A percentile compares a stretch with the other conserved stretches of the same genome.
These are phyloP conservation scores for Globisporangium canariense DNA, from an alignment of 352 stramenopile genomes.

Conservation along the genomic window DNA sequence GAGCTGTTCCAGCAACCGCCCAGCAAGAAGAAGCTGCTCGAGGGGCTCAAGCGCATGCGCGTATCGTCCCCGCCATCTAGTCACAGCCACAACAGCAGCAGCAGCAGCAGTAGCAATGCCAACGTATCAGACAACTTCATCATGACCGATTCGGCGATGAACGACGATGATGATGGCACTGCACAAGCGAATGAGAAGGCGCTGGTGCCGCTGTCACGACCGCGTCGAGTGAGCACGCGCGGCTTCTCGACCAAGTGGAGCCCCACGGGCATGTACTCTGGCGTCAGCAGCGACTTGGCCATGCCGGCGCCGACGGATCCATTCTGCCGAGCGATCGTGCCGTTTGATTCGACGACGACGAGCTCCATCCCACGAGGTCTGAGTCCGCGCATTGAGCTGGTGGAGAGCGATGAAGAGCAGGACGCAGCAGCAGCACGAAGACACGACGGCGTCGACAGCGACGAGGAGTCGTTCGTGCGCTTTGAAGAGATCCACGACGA, in stretches of 20 bases:
- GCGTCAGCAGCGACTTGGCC: conserved; percentile 11
- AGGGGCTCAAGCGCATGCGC: conserved; percentile 72
- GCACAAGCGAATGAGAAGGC: neutral
- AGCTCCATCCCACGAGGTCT: conserved; percentile 22
- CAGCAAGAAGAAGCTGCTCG: conserved; percentile 34
- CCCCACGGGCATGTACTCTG: conserved; percentile 1
- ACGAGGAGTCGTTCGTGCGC: conserved; percentile 44
- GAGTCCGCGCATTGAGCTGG: conserved; percentile 44
- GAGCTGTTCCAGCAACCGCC: conserved; percentile 16
- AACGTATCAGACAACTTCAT: conserved; percentile 14
- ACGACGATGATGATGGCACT: neutral
- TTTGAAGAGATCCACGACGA: conserved; percentile 73
- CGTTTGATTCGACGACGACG: conserved; percentile 53
- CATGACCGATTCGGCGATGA: conserved; percentile 36
- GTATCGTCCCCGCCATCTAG: conserved; percentile 41
- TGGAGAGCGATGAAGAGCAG: conserved; percentile 44
- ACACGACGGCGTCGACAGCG: conserved; percentile 15
- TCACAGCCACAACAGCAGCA: conserved; percentile 8
- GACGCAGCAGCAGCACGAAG: conserved; percentile 5
- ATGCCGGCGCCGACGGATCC: conserved; percentile 19
- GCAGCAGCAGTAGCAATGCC: conserved; percentile 4
- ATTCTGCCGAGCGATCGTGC: conserved; percentile 47
- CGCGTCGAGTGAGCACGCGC: neutral
- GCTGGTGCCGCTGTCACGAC: conserved; percentile 7
- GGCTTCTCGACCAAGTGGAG: conserved; percentile 8